phyloP scores from a whole-genome alignment of 768 basidiomycete genomes.

The Trametes meyenii region DNA sequence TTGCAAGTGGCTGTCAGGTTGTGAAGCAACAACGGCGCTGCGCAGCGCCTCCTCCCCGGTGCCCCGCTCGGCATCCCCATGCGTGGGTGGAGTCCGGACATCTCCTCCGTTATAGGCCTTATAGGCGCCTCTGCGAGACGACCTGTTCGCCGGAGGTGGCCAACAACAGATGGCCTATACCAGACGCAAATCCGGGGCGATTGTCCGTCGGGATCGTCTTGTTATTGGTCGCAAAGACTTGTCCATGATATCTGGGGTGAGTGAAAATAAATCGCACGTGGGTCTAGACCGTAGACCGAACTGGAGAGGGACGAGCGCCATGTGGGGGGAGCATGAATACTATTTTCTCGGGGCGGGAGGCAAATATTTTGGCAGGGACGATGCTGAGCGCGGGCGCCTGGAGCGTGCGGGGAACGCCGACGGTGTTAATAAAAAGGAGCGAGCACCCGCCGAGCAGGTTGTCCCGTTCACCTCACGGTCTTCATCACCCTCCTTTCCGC shows the following conservation, averaged over 20 bases:
- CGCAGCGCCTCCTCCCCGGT: not conserved
- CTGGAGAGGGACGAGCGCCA: too few relatives aligned
- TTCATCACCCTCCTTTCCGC: conserved; percentile 27
- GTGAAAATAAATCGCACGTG: too few relatives aligned
- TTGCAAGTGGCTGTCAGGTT: too few relatives aligned
- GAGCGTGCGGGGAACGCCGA: conserved; percentile 11
- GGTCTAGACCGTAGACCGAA: too few relatives aligned
- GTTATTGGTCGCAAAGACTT: too few relatives aligned
- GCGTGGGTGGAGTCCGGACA: not conserved
- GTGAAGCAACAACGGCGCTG: conserved; percentile 7
- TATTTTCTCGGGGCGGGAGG: not conserved
- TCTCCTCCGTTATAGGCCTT: too few relatives aligned
- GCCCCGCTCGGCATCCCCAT: not conserved
- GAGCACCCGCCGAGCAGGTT: not conserved
- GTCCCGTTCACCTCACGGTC: conserved; percentile 25
- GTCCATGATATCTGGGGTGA: too few relatives aligned
- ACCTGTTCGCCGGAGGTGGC: too few relatives aligned
- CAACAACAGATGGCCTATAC: too few relatives aligned
- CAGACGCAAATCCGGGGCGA: too few relatives aligned
- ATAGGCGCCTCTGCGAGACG: too few relatives aligned
- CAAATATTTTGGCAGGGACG: conserved; percentile 5
- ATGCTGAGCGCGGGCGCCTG: not conserved
- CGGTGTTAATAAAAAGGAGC: conserved; percentile 12
- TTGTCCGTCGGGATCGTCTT: too few relatives aligned
- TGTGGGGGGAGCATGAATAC: not conserved